Base-by-base conservation (phyloP, 2,329 filamentous ascomycete species). In the Alternaria arborescens region DNA sequence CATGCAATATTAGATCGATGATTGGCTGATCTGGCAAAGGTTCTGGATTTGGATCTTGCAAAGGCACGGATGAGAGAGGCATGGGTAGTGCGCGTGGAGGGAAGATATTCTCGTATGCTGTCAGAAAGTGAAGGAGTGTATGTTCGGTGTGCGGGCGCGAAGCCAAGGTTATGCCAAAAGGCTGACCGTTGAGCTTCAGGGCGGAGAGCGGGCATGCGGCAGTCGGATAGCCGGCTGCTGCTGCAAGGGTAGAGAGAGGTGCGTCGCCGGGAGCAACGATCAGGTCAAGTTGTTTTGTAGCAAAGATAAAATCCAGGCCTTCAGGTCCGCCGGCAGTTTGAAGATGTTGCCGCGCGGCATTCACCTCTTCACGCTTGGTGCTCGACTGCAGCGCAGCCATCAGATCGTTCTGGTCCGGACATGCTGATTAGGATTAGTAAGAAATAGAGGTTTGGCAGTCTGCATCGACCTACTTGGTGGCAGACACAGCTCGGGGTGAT, bases 21-120 rank as follows among this genome's bases (percentile, higher is more conserved):
- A 77, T 76, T 7, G 73, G 73, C 38, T 69, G 67, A 55, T 77
- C 75, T 0, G 75, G 74, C n/a, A 76, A 42, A 1, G 69, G 71
- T 32, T 71, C 72, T 8, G 66, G 67, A 34, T 67, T 53, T 8
- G 70, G 68, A 28, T 71, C 69, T 40, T 74, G 71, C 48, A 73
- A 53, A 8, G 75, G 71, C 3, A 76, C 74, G 8, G 59, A 67
- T 3, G 62, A 62, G 2, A 78, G 62, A 10, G 75, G 74, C 18
- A 75, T 64, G 0, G 74, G 74, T 4, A 75, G 64, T 1, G 73
- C 72, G 44, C 74, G 73, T 0, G 71, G 70, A 1, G 74, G 76
- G 53, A 78, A 78, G 1, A 74, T 73, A 44, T 72, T 68, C 61
- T 78, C 76, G 68, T 76, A 78, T 5, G 75, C 75, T 24, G 72